phyloP scores from a whole-genome alignment of 73 alveolate genomes.

The Breviolum minutum region DNA sequence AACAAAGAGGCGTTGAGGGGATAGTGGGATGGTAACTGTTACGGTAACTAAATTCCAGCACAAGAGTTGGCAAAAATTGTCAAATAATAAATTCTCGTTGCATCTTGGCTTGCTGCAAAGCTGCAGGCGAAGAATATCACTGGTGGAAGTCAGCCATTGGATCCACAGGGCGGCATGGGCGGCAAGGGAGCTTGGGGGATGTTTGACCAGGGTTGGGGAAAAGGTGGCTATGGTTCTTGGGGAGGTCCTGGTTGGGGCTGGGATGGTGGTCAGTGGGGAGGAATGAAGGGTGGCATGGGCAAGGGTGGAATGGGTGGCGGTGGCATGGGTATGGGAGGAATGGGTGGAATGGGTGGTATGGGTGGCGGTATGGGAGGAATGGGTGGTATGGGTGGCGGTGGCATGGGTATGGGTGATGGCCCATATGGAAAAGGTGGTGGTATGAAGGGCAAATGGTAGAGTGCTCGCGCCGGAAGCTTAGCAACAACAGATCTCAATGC shows the following conservation, averaged over 20 bases:
- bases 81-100: neutral
- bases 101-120: neutral
- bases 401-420: conserved; percentile 27
- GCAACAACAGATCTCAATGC: neutral
- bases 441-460: conserved; percentile 2
- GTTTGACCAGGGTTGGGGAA: conserved; percentile 3
- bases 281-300: conserved; percentile 1
- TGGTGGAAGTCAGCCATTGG: conserved; percentile 91
- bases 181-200: neutral
- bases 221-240: conserved; percentile 21
- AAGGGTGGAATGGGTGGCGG: conserved; percentile 70
- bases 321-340: conserved; percentile 6
- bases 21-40: neutral
- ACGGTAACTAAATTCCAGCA: neutral
- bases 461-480: neutral
- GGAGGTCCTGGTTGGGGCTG: conserved; percentile 16
- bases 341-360: neutral
- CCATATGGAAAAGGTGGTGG: conserved; percentile 1
- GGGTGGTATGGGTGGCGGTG: conserved; percentile 57
- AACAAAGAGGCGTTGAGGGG: conserved; percentile 17
- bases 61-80: no score
- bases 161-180: neutral
- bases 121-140: conserved; percentile 71
- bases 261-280: neutral
- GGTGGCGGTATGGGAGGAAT: conserved; percentile 34